Conservation (phyloP, 306 rosid species). For the Cucurbita moschata region DNA sequence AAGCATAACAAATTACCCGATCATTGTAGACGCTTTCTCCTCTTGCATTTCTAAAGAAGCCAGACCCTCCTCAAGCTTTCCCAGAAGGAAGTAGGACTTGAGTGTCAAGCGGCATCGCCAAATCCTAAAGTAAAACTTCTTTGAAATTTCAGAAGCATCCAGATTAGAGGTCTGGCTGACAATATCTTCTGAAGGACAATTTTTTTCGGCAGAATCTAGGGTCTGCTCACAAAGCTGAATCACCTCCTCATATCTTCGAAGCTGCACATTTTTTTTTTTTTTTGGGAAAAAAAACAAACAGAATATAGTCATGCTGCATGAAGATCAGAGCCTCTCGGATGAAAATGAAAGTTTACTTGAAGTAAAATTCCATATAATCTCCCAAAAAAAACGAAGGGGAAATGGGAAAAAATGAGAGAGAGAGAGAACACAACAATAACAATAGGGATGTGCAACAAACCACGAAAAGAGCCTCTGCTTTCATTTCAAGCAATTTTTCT, state of each 20-base stretch:
- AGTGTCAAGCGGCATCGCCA: conserved; percentile 72
- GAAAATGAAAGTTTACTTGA: conserved; percentile 11
- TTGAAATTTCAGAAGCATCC: conserved; percentile 31
- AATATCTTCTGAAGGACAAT: conserved; percentile 27
- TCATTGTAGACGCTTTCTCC: conserved; percentile 31
- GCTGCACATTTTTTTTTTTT: conserved; percentile 27
- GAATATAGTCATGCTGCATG: not conserved
- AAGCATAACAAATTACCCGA: conserved; percentile 29
- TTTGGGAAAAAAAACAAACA: conserved; percentile 1
- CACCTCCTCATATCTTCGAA: conserved; percentile 69
- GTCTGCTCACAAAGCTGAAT: conserved; percentile 65
- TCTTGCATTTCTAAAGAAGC: conserved; percentile 55
- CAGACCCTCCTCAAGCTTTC: conserved; percentile 87
- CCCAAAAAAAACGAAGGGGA: not conserved
- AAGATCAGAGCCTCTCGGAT: not conserved
- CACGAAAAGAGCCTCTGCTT: conserved; percentile 70
- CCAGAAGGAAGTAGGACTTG: conserved; percentile 57
- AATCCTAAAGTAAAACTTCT: conserved; percentile 43
- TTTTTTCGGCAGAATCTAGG: conserved; percentile 71
- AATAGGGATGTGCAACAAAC: conserved; percentile 24
- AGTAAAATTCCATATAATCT: conserved; percentile 9
- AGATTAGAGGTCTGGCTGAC: conserved; percentile 16
- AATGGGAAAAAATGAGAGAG: not conserved
- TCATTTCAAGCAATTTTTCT: conserved; percentile 79
- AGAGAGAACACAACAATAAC: not conserved